Percentiles rank a stretch among this genome's conserved stretches.
Conservation (phyloP, 805 yeast genomes). For the Metschnikowia matae region DNA sequence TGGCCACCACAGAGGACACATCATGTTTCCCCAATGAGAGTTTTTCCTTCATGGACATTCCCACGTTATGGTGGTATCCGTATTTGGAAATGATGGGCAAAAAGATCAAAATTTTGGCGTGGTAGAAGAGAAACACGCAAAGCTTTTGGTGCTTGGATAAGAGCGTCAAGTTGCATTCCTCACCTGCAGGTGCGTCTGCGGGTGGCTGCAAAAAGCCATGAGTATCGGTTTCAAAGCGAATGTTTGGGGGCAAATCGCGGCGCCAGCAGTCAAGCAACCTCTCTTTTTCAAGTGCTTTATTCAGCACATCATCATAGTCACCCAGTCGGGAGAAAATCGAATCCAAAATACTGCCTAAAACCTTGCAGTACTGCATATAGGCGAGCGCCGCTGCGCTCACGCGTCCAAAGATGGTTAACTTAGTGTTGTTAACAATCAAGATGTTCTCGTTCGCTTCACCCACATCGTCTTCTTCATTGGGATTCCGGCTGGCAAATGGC, state of each 20-base stretch:
- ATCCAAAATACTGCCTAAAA: constrained; percentile 70
- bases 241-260: constrained; percentile 55
- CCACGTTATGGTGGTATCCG: constrained; percentile 40
- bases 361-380: constrained; percentile 64
- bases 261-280: constrained; percentile 78
- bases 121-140: constrained; percentile 44
- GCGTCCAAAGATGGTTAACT: constrained; percentile 63
- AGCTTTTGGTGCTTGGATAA: constrained; percentile 47
- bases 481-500: constrained; percentile 55
- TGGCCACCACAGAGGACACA: constrained; percentile 36
- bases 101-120: constrained; percentile 40
- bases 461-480: constrained; percentile 29
- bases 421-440: constrained; percentile 55
- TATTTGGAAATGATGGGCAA: constrained; percentile 39
- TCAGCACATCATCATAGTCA: constrained; percentile 22
- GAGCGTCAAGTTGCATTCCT: constrained; percentile 21
- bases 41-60: constrained; percentile 36
- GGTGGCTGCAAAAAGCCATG: constrained; percentile 44
- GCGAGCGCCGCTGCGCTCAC: constrained; percentile 61
- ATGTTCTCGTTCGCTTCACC: constrained; percentile 47
- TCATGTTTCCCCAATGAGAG: constrained; percentile 34
- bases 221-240: constrained; percentile 61
- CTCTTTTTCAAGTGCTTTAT: constrained; percentile 41
- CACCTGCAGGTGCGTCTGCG: constrained; percentile 21
- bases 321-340: constrained; percentile 61